Evolutionary conservation across 495 filamentous ascomycete genomes (phyloP), one percentile per base, ranked within the genome.

Genomic region (Daldinia decipiens): DNA sequence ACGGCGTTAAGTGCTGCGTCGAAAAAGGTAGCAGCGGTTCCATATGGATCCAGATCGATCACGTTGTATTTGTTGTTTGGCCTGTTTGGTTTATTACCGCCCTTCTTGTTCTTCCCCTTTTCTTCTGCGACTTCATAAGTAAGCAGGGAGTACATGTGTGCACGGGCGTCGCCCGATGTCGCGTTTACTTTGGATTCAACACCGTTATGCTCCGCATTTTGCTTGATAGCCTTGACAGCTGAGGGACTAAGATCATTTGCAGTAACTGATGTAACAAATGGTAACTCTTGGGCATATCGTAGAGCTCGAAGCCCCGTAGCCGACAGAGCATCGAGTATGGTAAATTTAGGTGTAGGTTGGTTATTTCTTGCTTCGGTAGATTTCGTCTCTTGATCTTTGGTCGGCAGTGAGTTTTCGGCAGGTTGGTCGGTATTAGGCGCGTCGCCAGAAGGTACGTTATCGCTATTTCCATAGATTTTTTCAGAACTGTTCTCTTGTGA

Each of bases 31-130:
- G 89, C 90, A 0, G 96, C 95, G 1, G 92, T 93, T 17, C 95
- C 95, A 75, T 98, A 99, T 0, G 95, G 95, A 77, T 99, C 95
- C 19, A 99, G 86, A 76, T 99, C 95, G 65, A 99, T 96, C 34
- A 98, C 93, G 73, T 98, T 89, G 79, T 97, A 98, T 70, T 85
- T 89, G 29, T 79, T 78, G 26, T 72, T 59, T 21, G 27, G 29
- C 13, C 12, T 31, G 38, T 43, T 77, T 53, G 73, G 74, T 61
- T 57, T 71, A 26, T 70, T 66, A 29, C 70, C 75, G 47, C 75
- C 70, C 21, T 54, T 71, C 51, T 55, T 74, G 19, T 59, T 73
- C 19, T 75, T 77, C 2, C 79, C 74, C 31, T 68, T 29, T 4
- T 71, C 70, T 31, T 60, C 54, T 19, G 67, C 13, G 31, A 78